Conservation (phyloP, 2,329 filamentous ascomycete species). For the Claviceps pusilla region DNA sequence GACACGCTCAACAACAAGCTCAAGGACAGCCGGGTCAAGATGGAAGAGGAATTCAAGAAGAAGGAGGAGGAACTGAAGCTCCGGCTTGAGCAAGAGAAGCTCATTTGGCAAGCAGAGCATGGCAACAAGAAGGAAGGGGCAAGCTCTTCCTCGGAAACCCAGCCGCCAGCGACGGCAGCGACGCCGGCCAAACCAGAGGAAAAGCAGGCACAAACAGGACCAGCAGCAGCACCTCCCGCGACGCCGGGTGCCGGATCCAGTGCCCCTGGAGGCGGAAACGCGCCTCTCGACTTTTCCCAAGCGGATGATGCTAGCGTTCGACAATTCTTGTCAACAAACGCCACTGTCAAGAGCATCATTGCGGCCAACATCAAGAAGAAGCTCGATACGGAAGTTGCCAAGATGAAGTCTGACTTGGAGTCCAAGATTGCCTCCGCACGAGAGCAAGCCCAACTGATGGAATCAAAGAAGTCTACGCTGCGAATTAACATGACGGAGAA, state of each 20-base stretch:
- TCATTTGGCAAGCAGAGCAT: constrained; percentile 45
- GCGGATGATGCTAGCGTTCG: constrained; percentile 41
- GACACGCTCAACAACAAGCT: constrained; percentile 54
- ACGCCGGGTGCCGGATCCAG: constrained; percentile 18
- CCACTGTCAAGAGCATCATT: constrained; percentile 43
- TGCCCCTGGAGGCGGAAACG: constrained; percentile 17
- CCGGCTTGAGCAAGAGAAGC: constrained; percentile 47
- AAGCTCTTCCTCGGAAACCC: constrained; percentile 7
- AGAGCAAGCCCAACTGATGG: constrained; percentile 54
- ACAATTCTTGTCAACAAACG: constrained; percentile 40
- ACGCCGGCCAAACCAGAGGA: constrained; percentile 27
- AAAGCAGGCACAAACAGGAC: constrained; percentile 7
- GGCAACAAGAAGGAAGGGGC: constrained; percentile 11
- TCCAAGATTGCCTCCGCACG: constrained; percentile 37
- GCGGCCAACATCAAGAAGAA: constrained; percentile 53
- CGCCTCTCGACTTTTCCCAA: constrained; percentile 27
- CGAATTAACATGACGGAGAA: constrained; percentile 70
- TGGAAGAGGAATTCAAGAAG: constrained; percentile 37
- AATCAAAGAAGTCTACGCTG: constrained; percentile 57
- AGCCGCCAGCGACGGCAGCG: constrained; percentile 13
- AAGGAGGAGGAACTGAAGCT: constrained; percentile 39
- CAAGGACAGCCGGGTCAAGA: constrained; percentile 43
- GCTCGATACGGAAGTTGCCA: constrained; percentile 49
- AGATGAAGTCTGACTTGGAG: constrained; percentile 40
- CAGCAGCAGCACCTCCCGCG: constrained; percentile 7